Evolutionary conservation across 192 early-diverging fungal genomes (phyloP), one percentile per base, ranked within the genome.

Genomic region (Mortierella hygrophila): DNA sequence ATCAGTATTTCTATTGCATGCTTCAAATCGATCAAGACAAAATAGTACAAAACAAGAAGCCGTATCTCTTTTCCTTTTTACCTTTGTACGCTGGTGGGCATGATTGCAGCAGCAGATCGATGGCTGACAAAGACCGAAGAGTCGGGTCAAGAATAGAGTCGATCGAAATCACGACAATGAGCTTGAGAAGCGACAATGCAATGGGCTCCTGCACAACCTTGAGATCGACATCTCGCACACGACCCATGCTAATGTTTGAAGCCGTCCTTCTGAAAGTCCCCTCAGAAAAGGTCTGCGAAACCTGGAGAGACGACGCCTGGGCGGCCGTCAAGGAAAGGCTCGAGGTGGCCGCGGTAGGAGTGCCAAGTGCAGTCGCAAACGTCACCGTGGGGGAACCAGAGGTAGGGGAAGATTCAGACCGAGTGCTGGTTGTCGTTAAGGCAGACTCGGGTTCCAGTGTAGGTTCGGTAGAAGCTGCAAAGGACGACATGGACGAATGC

Each of bases 111-210:
- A 81, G 63, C 37, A 81, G 8, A 40, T 86, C 84, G 60, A 86
- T 86, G 3, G 79, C 79, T 4, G 76, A 23, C 60, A 86, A 49
- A 4, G 84, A 72, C 0, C 84, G 74, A 20, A 65, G 84, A 0
- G 75, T 29, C 41, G 85, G 76, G 55, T 91, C 93, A 60, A 93
- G 41, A 37, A 94, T 84, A 16, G 92, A 92, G 41, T 92, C 90
- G 47, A 93, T 85, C 21, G 88, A 83, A 13, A 93, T 89, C 23
- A 80, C 81, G 26, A 94, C 90, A 68, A 94, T 80, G n/a, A 93
- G 83, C 74, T 93, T 89, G 9, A 94, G 38, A 41, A 92, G 55
- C 13, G 89, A 85, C 70, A 90, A 74, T 6, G 90, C 73, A 52
- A 88, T 89, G 20, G 87, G 76, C 4, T 88, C 84, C 69, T 80